These are phyloP conservation scores for Kwoniella heveanensis DNA, from an alignment of 768 basidiomycete species.

Conservation along the genomic window DNA sequence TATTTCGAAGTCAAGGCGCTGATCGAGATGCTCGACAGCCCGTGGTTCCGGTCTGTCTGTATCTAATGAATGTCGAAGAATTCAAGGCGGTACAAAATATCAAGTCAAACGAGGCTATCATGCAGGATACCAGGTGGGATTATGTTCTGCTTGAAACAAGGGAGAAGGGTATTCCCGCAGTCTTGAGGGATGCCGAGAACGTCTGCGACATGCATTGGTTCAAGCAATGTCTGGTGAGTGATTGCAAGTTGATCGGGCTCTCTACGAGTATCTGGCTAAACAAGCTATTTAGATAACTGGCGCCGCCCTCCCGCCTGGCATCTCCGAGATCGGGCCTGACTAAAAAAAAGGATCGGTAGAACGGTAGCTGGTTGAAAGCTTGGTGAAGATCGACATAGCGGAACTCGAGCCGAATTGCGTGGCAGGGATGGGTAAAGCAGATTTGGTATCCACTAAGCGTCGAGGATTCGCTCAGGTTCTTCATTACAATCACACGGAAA, in stretches of 20 bases:
- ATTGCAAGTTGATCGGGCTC: background rate
- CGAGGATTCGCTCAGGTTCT: too few species aligned
- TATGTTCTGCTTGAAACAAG: slow-evolving; percentile 35
- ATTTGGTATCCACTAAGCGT: too few species aligned
- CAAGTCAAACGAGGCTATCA: slow-evolving; percentile 15
- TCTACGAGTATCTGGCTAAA: too few species aligned
- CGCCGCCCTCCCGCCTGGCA: slow-evolving; percentile 17
- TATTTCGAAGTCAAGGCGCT: too few species aligned
- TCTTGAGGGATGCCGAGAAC: slow-evolving; percentile 4
- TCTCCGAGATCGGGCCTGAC: too few species aligned
- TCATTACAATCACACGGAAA: too few species aligned
- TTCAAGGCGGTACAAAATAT: slow-evolving; percentile 56
- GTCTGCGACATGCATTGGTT: slow-evolving; percentile 45
- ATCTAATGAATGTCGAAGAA: slow-evolving; percentile 73
- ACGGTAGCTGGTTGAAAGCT: too few species aligned
- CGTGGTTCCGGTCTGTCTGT: slow-evolving; percentile 66
- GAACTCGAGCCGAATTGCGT: too few species aligned
- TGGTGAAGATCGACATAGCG: too few species aligned
- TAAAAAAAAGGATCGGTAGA: background rate
- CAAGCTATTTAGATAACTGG: slow-evolving; percentile 36
- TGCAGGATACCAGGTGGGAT: slow-evolving; percentile 26
- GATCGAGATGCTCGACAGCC: slow-evolving; percentile 39
- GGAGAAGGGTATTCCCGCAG: slow-evolving; percentile 19
- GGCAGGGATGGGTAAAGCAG: too few species aligned
- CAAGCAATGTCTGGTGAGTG: slow-evolving; percentile 53